Base-by-base conservation (phyloP, 352 stramenopile species). In the Phytophthora hybrid region DNA sequence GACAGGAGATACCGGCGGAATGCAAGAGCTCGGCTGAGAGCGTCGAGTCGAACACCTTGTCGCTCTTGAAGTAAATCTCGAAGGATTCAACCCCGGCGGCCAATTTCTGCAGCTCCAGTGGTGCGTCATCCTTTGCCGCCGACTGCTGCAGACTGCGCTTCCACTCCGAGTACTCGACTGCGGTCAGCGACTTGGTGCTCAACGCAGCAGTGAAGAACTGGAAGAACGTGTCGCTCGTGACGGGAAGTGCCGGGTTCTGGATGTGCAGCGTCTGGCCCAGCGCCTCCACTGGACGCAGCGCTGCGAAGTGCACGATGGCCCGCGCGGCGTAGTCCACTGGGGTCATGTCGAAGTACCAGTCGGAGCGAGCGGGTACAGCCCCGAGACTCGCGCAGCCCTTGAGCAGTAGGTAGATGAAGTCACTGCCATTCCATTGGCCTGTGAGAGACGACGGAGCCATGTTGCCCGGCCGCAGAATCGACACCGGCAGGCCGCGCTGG, bases 331-430 rank as follows among this genome's bases (percentile, higher is more conserved):
- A 97, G 76, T 98, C 90, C 37, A 98, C 91, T 1, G 94, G 92
- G n/a, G 94, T 98, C 78, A 97, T 85, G 70, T 98, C 94, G 51
- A 98, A 94, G 60, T 78, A 83, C 89, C 91, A 98, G 56, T 90
- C 82, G 2, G 79, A 77, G 13, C 85, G 79, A 37, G 82, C 66
- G 5, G 91, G 90, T 21, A 94, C 75, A 7, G 83, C 85, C 4
- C 79, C 79, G 7, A 97, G 66, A 49, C 64, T 73, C 49, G 87
- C 76, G 61, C 89, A 97, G 34, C 90, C 93, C 61, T 89, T 85
- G 37, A 98, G 81, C 29, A 98, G 69, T 63, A 98, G 69, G 49
- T 89, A 97, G 73, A 97, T 95, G 69, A 98, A 97, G 74, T 98
- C 94, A 58, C 90, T 89, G 41, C 75, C 60, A 80, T 98, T 98